Evolutionary conservation across 78 protist genomes (phyloP).

Genomic region (Trichosphaerium sp.): DNA sequence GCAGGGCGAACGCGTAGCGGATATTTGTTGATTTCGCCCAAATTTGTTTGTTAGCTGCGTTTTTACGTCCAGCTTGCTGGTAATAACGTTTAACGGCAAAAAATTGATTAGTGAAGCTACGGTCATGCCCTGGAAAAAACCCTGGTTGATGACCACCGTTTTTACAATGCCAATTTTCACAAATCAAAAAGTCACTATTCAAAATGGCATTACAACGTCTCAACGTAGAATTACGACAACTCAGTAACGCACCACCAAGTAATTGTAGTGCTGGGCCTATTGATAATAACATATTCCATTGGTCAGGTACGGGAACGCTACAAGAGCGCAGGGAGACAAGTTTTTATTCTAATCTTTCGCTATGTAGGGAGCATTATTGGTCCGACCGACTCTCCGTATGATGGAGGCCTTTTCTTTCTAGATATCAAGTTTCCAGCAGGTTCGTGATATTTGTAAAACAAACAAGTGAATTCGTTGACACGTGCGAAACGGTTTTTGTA

Average conservation of each 20-base stretch:
- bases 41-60: no score
- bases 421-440: constrained; percentile 83
- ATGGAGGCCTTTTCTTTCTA: constrained; percentile 75
- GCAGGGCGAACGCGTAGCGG: no score
- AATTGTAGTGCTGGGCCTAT: constrained; percentile 89
- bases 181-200: constrained; percentile 11
- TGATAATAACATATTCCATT: constrained; percentile 80
- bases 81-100: no score
- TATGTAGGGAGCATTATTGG: no score
- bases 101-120: no score
- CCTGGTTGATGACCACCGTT: no score
- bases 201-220: constrained; percentile 46
- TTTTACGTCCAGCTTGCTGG: no score
- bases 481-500: neutral
- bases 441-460: no score
- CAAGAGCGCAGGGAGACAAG: no score
- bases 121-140: no score
- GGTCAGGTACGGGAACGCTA: constrained; percentile 93
- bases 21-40: no score
- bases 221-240: constrained; percentile 76
- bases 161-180: no score
- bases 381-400: constrained; percentile 82
- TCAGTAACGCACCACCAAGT: constrained; percentile 86
- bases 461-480: neutral
- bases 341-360: neutral